These are phyloP conservation scores for Acer saccharum DNA, from an alignment of 345 rosid species.

Conservation along the genomic window DNA sequence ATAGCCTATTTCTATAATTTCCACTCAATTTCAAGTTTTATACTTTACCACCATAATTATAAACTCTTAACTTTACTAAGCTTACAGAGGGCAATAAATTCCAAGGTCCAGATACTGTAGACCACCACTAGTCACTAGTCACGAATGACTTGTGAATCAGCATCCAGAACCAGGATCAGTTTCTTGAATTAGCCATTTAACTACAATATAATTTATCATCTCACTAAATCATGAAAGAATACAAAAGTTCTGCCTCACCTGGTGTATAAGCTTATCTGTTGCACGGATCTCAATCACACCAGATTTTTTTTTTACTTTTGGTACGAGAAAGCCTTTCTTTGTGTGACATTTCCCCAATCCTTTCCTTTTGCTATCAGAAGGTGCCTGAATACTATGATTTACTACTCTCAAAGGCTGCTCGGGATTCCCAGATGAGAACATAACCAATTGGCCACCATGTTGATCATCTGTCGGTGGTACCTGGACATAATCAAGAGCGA, in stretches of 20 bases:
- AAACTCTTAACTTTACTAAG: background rate
- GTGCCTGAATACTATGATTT: conserved; percentile 18
- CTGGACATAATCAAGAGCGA: conserved; percentile 12
- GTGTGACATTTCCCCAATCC: conserved; percentile 11
- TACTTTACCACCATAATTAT: background rate
- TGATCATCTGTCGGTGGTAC: conserved; percentile 10
- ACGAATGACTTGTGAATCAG: background rate
- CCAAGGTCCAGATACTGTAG: background rate
- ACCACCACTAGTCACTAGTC: background rate
- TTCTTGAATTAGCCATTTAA: conserved; percentile 1
- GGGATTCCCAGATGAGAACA: conserved; percentile 16
- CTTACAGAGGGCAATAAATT: background rate
- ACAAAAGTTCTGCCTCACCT: conserved; percentile 23
- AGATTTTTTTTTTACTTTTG: conserved; percentile 10
- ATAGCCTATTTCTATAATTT: too few relatives aligned
- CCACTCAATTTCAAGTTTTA: too few relatives aligned
- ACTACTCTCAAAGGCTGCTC: conserved; percentile 14
- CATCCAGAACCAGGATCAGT: background rate
- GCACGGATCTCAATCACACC: conserved; percentile 28
- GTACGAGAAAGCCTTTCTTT: conserved; percentile 8
- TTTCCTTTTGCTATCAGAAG: conserved; percentile 14
- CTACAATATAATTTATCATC: conserved; percentile 2
- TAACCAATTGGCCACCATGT: background rate
- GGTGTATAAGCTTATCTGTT: conserved; percentile 30
- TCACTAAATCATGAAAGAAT: background rate